Base-by-base conservation (phyloP, 179 eudicot species). In the Beta corolliflora region DNA sequence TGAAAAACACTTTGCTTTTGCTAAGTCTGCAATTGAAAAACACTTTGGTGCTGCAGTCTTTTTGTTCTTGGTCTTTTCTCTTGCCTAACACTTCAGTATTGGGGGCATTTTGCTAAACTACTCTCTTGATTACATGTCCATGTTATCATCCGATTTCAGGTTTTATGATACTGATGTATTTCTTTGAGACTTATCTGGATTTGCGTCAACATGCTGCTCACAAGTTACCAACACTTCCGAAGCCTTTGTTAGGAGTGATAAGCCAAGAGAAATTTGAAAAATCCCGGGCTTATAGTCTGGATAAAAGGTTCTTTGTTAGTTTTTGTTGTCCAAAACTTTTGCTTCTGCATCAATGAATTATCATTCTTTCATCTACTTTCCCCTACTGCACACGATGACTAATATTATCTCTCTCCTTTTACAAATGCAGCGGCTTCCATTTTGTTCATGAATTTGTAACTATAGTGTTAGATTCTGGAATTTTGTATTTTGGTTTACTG, bases 221-320 rank as follows among this genome's bases (percentile, higher is more conserved):
- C 75, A 91, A 91, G 87, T 78, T 92, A 77, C 93, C 91, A 41
- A 94, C 88, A 5, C 97, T 95, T 71, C 99, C 99, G 36, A 95
- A 88, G 74, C 89, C 94, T 19, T 88, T 95, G 89, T 83, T 86
- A 70, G 97, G 91, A 75, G 93, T 95, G 77, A 94, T 95, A 77
- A 94, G 99, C 87, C 91, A 89, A 78, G 97, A 94, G 81, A 95
- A 95, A 84, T 95, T 95, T 81, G 92, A 92, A 85, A 95, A 95
- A 41, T 92, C 99, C 67, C 88, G 98, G 76, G 98, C 98, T 53
- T 95, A 95, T 81, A 95, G 93, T 83, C 91, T 95, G 81, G 99
- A 95, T 86, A 95, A 95, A 86, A 95, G 99, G 99, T 95, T 80
- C 69, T 53, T 31, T 70, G 11, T 44, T 76, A 46, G 23, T 65